These are phyloP conservation scores for Auricularia auricula-judae DNA, from an alignment of 768 basidiomycete species.

Conservation along the genomic window DNA sequence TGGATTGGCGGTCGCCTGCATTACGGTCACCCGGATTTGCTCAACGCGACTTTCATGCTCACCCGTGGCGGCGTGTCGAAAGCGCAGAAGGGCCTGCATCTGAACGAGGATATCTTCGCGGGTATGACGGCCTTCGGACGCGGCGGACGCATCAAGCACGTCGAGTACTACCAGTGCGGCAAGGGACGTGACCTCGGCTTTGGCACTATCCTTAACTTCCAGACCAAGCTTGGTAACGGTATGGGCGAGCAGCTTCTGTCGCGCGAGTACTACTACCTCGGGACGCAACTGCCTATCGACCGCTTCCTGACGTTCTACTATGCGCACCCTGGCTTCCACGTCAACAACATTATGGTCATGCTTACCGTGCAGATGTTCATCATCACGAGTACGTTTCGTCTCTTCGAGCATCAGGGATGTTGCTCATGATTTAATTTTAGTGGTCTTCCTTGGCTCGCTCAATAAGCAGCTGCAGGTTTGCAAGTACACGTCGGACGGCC, in stretches of 20 bases:
- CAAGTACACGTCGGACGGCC: conserved; percentile 59
- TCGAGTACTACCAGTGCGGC: conserved; percentile 98
- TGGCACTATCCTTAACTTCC: conserved; percentile 98
- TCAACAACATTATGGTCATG: conserved; percentile 99
- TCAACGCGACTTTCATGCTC: conserved; percentile 95
- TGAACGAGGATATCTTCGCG: conserved; percentile 99
- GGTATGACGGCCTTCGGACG: conserved; percentile 98
- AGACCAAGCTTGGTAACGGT: conserved; percentile 99
- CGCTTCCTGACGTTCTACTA: conserved; percentile 99
- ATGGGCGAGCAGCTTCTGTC: conserved; percentile 99
- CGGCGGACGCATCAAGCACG: conserved; percentile 96
- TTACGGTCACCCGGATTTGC: conserved; percentile 99
- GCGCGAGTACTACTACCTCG: conserved; percentile 97
- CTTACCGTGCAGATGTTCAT: conserved; percentile 94
- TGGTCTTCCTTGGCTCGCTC: conserved; percentile 91
- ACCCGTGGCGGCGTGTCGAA: conserved; percentile 98
- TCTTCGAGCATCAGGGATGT: conserved; percentile 1
- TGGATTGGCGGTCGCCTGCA: conserved; percentile 98
- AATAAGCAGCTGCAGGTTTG: conserved; percentile 76
- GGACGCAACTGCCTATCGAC: conserved; percentile 95
- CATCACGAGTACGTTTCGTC: conserved; percentile 57
- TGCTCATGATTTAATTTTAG: conserved; percentile 28
- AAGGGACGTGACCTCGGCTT: conserved; percentile 98
- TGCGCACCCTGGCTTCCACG: conserved; percentile 98
- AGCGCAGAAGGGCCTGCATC: conserved; percentile 97